Percentiles rank a stretch among this genome's conserved stretches.
Evolutionary conservation across 768 basidiomycete species (phyloP).

Genomic region (Serendipita sp.): DNA sequence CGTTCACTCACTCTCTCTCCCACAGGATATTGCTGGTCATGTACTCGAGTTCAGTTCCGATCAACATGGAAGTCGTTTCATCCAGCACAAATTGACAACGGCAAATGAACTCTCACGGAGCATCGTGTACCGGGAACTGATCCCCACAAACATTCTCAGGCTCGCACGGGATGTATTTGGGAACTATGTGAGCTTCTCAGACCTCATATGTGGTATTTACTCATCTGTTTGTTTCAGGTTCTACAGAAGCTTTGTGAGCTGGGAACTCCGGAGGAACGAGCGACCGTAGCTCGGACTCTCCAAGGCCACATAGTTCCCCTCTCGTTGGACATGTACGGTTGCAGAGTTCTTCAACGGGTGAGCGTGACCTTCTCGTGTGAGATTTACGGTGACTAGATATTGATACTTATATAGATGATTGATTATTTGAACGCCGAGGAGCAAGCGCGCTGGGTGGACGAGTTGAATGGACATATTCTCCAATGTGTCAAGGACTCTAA

Average conservation of each 20-base stretch:
- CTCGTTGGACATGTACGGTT: constrained; percentile 88
- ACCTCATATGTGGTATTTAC: constrained; percentile 6
- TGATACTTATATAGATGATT: constrained; percentile 40
- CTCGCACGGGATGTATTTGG: constrained; percentile 89
- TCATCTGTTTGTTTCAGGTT: constrained; percentile 32
- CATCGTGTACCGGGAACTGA: constrained; percentile 71
- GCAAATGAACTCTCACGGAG: constrained; percentile 69
- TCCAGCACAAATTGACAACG: constrained; percentile 70
- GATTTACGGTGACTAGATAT: neutral
- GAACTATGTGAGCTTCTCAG: constrained; percentile 54
- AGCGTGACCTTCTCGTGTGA: constrained; percentile 8
- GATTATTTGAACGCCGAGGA: constrained; percentile 68
- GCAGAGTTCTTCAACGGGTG: constrained; percentile 89
- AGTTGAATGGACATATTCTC: constrained; percentile 64
- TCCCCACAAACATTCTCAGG: constrained; percentile 53
- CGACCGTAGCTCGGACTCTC: constrained; percentile 50
- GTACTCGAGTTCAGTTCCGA: constrained; percentile 85
- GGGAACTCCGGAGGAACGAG: constrained; percentile 61
- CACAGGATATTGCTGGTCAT: constrained; percentile 70
- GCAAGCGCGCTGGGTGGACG: constrained; percentile 55
- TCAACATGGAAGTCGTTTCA: constrained; percentile 96
- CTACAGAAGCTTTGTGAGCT: constrained; percentile 88
- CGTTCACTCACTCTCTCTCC: neutral
- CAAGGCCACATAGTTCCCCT: constrained; percentile 60
- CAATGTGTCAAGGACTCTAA: constrained; percentile 81